Evolutionary conservation across 2,329 filamentous ascomycete species (phyloP), one percentile per base, ranked within the genome.

Genomic region (Cyanodermella asteris): DNA sequence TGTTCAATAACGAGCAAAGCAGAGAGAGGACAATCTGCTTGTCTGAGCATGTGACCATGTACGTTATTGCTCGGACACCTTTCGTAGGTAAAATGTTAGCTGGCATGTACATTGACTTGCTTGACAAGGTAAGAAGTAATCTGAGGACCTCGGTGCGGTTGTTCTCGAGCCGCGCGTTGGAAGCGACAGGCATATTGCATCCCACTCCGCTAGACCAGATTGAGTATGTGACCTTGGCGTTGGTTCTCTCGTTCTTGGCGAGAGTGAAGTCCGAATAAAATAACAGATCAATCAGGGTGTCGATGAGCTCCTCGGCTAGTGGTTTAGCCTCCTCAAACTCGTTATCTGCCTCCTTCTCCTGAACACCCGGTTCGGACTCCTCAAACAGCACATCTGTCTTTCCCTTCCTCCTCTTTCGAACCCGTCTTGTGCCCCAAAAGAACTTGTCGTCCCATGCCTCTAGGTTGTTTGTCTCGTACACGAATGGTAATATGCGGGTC

Each of bases 201-300:
- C 87, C 87, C 16, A 97, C 84, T 23, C 87, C 87, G 42, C 78
- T 94, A 52, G 93, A 81, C 87, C 87, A 97, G 44, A 97, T 94
- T 27, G 80, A 74, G 49, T 87, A 91, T 6, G 73, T 75, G 28
- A 93, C 75, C 45, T 87, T 90, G 33, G 64, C 63, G 41, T 74
- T 80, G 27, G 67, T 66, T 28, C 69, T 61, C 9, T 68, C 60
- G 20, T 75, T 64, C 29, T 60, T 65, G 7, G 84, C 77, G 10
- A 93, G 62, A 0, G 84, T 91, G 40, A 97, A 74, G 28, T 81
- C 77, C 6, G 75, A 72, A 45, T 78, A 91, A 61, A 97, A 97
- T 20, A 94, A 61, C 26, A 94, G 54, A 42, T 93, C 82, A 30
- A 87, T 53, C 26, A 94, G 56, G 1, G 80, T 81, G 41, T 94